Percentiles rank a stretch among this genome's conserved stretches.
phyloP scores from a whole-genome alignment of 345 rosid species.

The Mangifera indica region DNA sequence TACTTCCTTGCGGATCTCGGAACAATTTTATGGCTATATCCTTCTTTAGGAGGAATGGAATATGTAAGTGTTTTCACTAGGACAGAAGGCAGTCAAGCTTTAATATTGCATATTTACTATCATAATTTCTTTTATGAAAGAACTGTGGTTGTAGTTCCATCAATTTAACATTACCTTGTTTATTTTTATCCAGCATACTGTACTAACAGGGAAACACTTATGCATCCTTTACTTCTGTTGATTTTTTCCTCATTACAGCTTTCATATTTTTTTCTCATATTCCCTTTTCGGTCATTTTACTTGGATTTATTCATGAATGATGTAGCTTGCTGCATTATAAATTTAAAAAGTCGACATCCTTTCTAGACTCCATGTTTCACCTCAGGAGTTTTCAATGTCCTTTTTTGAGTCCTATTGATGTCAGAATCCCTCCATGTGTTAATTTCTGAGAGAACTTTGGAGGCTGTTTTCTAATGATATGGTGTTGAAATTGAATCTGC shows the following conservation, averaged over 20 bases:
- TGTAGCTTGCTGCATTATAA: background rate
- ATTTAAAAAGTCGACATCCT: background rate
- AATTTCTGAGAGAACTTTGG: background rate
- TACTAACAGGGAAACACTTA: background rate
- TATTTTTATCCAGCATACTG: background rate
- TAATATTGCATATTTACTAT: slow-evolving; percentile 2
- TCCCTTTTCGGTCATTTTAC: background rate
- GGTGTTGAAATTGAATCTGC: background rate
- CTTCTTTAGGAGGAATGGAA: slow-evolving; percentile 83
- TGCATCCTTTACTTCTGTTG: background rate
- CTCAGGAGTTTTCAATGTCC: background rate
- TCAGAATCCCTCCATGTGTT: background rate
- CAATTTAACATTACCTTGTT: background rate
- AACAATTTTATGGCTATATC: slow-evolving; percentile 81
- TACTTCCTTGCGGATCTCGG: slow-evolving; percentile 78
- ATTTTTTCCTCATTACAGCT: background rate
- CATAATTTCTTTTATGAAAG: background rate
- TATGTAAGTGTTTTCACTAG: slow-evolving; percentile 54
- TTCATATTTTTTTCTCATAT: background rate
- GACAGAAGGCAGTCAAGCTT: background rate
- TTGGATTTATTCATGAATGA: slow-evolving; percentile 8
- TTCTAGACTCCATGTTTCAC: background rate
- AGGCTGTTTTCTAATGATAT: background rate
- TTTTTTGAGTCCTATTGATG: background rate
- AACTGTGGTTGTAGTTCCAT: background rate